Evolutionary conservation across 352 stramenopile genomes (phyloP), one percentile per base, ranked within the genome.

Genomic region (Aphanomyces euteiches): DNA sequence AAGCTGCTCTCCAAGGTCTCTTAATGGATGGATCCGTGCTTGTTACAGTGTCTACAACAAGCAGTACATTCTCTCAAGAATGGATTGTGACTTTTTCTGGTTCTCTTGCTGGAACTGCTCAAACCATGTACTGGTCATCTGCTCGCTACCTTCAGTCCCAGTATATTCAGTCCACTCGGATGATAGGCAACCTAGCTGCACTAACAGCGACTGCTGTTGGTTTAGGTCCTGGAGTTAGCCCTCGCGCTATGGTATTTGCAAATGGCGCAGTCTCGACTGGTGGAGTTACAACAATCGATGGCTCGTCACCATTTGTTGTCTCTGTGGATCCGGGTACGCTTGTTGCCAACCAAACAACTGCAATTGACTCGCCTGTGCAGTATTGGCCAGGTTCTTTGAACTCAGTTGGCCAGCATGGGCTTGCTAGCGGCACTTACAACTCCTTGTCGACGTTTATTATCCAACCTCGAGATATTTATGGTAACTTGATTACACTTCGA

Each of bases 391-490:
- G 84, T 1, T 81, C 81, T 0, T 69, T 83, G 39, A 89, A 89
- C 60, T 68, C 40, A n/a, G 76, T 89, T 2, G 85, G 85, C 0
- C 76, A 81, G 7, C 69, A 83, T 45, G 87, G 85, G 3, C 78
- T 95, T 1, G 82, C 88, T 65, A 81, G 70, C 6, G 87, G 84
- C 12, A 87, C 74, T 28, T 92, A 85, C 56, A 82, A 87, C 67
- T 92, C 85, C 3, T 61, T 64, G 0, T 87, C 83, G 17, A 90
- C 74, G 34, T 98, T 98, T 67, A 77, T 91, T 21, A 97, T 99
- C 70, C 91, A 98, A 75, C 87, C 90, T 17, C 81, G 92, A 5
- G 96, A 99, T 69, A 67, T 82, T 0, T 92, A 97, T 68, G 87
- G 80, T 36, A 99, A 99, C 75, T 71, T 92, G 40, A 80, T 98